These are phyloP conservation scores for Penicillium occitanis DNA, from an alignment of 2,329 filamentous ascomycete species.

Conservation along the genomic window DNA sequence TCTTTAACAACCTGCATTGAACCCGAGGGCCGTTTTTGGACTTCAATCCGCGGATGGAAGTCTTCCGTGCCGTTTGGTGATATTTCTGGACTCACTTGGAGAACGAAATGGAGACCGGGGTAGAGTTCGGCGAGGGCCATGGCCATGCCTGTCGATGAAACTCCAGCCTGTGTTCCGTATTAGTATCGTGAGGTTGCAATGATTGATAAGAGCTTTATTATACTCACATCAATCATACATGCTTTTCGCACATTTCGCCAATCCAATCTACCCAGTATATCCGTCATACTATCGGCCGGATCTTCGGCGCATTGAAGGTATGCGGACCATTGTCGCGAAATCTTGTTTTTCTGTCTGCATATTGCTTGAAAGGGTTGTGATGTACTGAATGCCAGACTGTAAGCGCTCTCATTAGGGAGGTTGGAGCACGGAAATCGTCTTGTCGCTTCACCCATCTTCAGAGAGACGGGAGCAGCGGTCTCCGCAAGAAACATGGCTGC, in stretches of 20 bases:
- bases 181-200: not conserved
- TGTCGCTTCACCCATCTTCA: slow-evolving; percentile 33
- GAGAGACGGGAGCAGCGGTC: slow-evolving; percentile 35
- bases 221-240: not conserved
- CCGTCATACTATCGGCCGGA: not conserved
- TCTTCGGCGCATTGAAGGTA: not conserved
- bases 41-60: not conserved
- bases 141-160: not conserved
- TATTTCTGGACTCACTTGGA: not conserved
- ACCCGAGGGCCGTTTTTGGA: not conserved
- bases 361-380: not conserved
- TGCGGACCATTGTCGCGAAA: not conserved
- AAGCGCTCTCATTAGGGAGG: not conserved
- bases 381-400: not conserved
- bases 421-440: not conserved
- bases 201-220: not conserved
- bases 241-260: not conserved
- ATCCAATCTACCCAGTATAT: not conserved
- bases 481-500: slow-evolving; percentile 44
- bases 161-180: not conserved
- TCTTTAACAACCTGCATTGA: not conserved
- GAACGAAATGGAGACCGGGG: not conserved
- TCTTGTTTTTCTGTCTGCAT: not conserved
- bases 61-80: not conserved
- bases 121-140: not conserved